Base-by-base conservation (phyloP, 176 grass and related monocot genomes). In the Poa annua region DNA sequence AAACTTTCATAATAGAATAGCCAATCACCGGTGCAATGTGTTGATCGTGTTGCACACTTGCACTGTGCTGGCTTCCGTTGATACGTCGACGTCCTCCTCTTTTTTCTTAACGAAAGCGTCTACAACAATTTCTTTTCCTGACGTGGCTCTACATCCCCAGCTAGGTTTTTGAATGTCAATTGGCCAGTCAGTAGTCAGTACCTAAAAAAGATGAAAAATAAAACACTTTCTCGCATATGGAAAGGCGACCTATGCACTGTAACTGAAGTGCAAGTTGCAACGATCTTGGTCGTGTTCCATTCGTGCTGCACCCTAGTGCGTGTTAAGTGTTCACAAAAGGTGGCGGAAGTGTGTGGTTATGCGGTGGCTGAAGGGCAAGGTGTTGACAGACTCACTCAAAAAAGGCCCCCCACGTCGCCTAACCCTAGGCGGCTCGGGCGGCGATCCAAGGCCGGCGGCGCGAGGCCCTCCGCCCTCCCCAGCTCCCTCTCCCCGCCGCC, bases 151-250 rank as follows among this genome's bases (percentile, higher is more conserved):
- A 72, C 44, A 47, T 47, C 41, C 39, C 39, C 19, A 38, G 51
- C 74, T n/a, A 21, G 34, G 50, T 35, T 76, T 55, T 19, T 55
- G 73, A 76, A 75, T 56, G 32, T 11, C 20, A 51, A n/a, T 38
- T 38, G 73, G 51, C 74, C 74, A 57, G 54, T 59, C n/a, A 57
- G 54, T 57, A 34, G 19, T 9, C 34, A 25, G 52, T 57, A 41
- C 33, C 74, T 22, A 76, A 76, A 39, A 57, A 39, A 76, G 34
- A 76, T 22, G 25, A 59, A 57, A 53, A 15, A 57, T 3, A 20
- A 25, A 26, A 72, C 69, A 26, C 21, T 48, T 26, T 72, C n/a
- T 71, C 24, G 42, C 48, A 72, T 12, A 77, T 13, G 3, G 39
- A 57, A 77, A 57, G 74, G 7, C 22, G 32, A 6, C 74, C 74